Evolutionary conservation across 2,329 filamentous ascomycete genomes (phyloP).

Genomic region (Colletotrichum ledebouriae): DNA sequence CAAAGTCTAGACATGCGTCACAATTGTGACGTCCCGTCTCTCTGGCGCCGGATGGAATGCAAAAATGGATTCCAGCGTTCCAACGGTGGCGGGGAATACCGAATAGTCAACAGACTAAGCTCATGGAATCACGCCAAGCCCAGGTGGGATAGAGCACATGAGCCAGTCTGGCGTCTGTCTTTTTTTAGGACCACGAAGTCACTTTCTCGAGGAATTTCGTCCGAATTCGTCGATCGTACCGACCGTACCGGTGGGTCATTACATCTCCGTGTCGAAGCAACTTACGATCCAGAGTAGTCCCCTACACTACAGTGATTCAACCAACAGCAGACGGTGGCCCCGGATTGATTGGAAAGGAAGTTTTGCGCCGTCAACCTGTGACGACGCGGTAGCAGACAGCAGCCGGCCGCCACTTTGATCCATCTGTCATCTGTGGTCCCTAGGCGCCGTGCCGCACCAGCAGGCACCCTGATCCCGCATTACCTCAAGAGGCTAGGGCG

Average conservation of each 20-base stretch:
- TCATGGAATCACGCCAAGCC: conserved; percentile 18
- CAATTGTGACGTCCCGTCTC: conserved; percentile 23
- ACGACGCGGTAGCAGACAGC: conserved; percentile 14
- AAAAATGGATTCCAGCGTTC: conserved; percentile 3
- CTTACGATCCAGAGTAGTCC: conserved; percentile 1
- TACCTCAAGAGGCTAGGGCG: conserved; percentile 11
- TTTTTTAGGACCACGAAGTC: conserved; percentile 21
- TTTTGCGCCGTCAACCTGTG: conserved; percentile 12
- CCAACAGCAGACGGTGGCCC: conserved; percentile 7
- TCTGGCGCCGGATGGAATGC: conserved; percentile 20
- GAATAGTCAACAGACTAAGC: conserved; percentile 21
- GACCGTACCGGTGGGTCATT: conserved; percentile 12
- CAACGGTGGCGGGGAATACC: conserved; percentile 3
- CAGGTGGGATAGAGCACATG: conserved; percentile 1
- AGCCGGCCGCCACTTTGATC: conserved; percentile 10
- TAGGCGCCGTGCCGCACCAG: conserved; percentile 17
- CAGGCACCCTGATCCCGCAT: background rate
- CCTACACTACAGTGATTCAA: background rate
- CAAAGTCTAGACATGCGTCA: conserved; percentile 29
- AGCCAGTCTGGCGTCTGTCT: conserved; percentile 7
- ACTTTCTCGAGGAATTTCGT: conserved; percentile 9
- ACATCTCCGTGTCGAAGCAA: conserved; percentile 22
- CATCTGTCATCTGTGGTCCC: background rate
- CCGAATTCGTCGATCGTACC: conserved; percentile 12
- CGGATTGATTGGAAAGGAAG: background rate